These are phyloP conservation scores for Mucor racemosus DNA, from an alignment of 371 early-diverging fungal species.

Conservation along the genomic window DNA sequence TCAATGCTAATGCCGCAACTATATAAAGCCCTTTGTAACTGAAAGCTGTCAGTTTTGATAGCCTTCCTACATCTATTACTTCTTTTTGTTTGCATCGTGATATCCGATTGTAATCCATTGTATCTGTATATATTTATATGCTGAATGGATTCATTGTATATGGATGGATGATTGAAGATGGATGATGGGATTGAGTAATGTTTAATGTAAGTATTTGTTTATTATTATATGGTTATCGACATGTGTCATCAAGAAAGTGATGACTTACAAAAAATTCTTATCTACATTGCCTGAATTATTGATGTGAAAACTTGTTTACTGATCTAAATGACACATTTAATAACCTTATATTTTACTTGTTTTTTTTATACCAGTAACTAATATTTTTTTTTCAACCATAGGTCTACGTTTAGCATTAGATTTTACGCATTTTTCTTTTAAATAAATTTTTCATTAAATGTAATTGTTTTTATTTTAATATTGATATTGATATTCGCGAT, in stretches of 20 bases:
- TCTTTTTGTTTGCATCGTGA: background rate
- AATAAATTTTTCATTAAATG: background rate
- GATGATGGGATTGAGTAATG: background rate
- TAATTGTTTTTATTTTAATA: no score
- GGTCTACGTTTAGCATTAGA: background rate
- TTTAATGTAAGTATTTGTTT: constrained; percentile 13
- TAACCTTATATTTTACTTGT: background rate
- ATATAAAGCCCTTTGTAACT: background rate
- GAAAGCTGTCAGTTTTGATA: background rate
- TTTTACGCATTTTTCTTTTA: background rate
- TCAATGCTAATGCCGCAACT: background rate
- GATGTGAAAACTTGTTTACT: constrained; percentile 24
- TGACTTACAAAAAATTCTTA: constrained; percentile 25
- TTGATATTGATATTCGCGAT: no score
- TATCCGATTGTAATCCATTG: background rate
- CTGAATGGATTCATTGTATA: background rate
- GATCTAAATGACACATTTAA: constrained; percentile 6
- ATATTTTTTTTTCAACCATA: background rate
- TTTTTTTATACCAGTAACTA: background rate
- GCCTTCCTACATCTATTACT: no score
- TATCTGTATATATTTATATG: background rate
- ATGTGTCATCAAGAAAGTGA: constrained; percentile 16
- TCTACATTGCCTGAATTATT: constrained; percentile 31
- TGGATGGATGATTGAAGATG: background rate
- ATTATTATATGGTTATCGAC: background rate